Percentiles rank a stretch among this genome's conserved stretches.
Evolutionary conservation across 345 rosid genomes (phyloP).

Genomic region (Stellera chamaejasme): DNA sequence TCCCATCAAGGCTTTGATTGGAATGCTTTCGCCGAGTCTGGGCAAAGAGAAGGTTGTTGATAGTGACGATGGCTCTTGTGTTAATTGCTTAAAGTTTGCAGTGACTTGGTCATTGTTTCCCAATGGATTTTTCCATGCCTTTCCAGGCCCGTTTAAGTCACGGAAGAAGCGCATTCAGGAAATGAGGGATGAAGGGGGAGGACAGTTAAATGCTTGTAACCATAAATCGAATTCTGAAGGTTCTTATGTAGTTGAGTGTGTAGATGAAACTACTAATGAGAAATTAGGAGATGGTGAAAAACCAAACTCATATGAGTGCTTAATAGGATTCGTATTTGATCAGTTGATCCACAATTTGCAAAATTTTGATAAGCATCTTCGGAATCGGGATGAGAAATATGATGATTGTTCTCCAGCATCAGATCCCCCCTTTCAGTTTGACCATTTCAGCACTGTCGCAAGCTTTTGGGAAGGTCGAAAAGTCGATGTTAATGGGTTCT

Average conservation of each 20-base stretch:
- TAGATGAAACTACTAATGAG: slow-evolving; percentile 11
- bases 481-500: slow-evolving; percentile 63
- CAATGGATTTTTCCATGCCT: slow-evolving; percentile 40
- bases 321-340: slow-evolving; percentile 42
- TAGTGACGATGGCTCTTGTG: slow-evolving; percentile 36
- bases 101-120: slow-evolving; percentile 51
- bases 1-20: slow-evolving; percentile 37
- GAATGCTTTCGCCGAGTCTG: slow-evolving; percentile 29
- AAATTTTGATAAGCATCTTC: slow-evolving; percentile 40
- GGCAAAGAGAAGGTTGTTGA: slow-evolving; percentile 27
- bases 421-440: slow-evolving; percentile 25
- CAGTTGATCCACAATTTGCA: slow-evolving; percentile 42
- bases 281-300: slow-evolving; percentile 20
- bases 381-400: slow-evolving; percentile 16
- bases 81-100: slow-evolving; percentile 52
- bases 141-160: slow-evolving; percentile 38
- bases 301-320: slow-evolving; percentile 27
- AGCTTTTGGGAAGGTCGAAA: slow-evolving; percentile 79
- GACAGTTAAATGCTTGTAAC: slow-evolving; percentile 6
- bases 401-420: slow-evolving; percentile 11
- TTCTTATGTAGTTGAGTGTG: slow-evolving; percentile 11
- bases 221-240: slow-evolving; percentile 19
- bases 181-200: slow-evolving; percentile 23
- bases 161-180: slow-evolving; percentile 38
- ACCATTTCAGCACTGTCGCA: slow-evolving; percentile 36